Base-by-base conservation (phyloP, 192 early-diverging fungal genomes). In the Coemansia erecta region DNA sequence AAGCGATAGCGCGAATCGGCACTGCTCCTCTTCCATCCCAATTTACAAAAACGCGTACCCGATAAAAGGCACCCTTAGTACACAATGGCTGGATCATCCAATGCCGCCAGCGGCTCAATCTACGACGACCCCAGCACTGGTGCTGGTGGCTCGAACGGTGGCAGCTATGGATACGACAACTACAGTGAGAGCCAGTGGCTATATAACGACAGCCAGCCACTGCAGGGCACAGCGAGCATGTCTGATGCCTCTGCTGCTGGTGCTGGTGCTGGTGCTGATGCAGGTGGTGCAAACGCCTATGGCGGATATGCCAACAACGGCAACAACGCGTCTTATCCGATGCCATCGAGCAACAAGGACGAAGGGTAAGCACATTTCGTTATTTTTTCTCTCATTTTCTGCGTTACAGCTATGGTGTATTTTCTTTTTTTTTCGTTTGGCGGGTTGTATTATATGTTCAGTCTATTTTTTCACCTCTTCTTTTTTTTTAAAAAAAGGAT, bases 101-200 rank as follows among this genome's bases (percentile, higher is more conserved):
- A 60, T 39, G 53, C 47, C 18, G 61, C 26, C 3, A 61, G 66
- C 21, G 61, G 60, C 41, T 70, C 68, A 11, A 66, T 77, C 53
- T 77, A 77, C 49, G 58, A 59, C 50, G 74, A 71, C 52, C 61
- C 60, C 28, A 31, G 46, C 39, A 42, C 51, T 43, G 23, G 21
- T 15, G 24, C 21, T 9, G 37, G 35, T 31, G 50, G 23, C 17
- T 47, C 43, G 44, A 63, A 19, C 47, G 47, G 22, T 49, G 22
- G 41, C 28, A 40, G 58, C 45, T 33, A 48, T 49, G 49, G 47
- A 0, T 62, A 63, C 37, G 60, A 58, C 33, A 48, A 61, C 41
- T 43, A 76, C 13, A 47, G 46, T 4, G 71, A 58, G 21, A 66
- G 53, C 58, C 73, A 76, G 60, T 71, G 69, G 64, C 55, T 77